phyloP scores from a whole-genome alignment of 768 basidiomycete species.

The Hysterangium stoloniferum region DNA sequence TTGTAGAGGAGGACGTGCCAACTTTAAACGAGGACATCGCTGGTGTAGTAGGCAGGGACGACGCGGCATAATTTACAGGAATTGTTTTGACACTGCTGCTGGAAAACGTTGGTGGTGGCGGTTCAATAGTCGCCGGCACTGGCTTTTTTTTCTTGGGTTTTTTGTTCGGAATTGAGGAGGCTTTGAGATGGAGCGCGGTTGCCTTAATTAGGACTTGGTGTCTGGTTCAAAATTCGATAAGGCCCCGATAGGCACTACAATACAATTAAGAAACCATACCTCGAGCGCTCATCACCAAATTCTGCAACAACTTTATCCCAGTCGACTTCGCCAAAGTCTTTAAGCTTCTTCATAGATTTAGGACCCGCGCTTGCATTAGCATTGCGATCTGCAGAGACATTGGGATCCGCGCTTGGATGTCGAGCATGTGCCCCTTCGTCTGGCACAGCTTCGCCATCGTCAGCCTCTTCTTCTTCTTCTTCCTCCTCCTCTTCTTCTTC shows the following conservation, averaged over 20 bases:
- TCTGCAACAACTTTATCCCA: conserved; percentile 74
- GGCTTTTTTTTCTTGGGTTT: conserved; percentile 7
- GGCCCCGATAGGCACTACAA: background rate
- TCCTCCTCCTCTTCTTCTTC: conserved; percentile 35
- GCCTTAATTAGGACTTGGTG: conserved; percentile 82
- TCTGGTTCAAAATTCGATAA: conserved; percentile 33
- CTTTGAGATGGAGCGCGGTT: conserved; percentile 65
- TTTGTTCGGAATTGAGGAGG: conserved; percentile 13
- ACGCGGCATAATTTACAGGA: background rate
- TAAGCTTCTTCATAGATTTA: conserved; percentile 15
- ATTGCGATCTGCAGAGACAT: background rate
- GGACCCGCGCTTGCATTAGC: background rate
- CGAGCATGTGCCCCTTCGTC: background rate
- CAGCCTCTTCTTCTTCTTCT: conserved; percentile 4
- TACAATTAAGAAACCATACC: conserved; percentile 40
- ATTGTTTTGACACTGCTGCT: conserved; percentile 1
- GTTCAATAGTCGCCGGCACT: background rate
- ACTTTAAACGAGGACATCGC: background rate
- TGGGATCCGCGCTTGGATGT: background rate
- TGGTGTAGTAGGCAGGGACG: background rate
- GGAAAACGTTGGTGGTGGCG: conserved; percentile 4
- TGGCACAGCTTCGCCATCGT: background rate
- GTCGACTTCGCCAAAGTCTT: conserved; percentile 51
- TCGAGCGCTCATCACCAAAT: conserved; percentile 68
- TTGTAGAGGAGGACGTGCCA: background rate